phyloP scores from a whole-genome alignment of 768 basidiomycete genomes.

The Suillus fuscotomentosus region DNA sequence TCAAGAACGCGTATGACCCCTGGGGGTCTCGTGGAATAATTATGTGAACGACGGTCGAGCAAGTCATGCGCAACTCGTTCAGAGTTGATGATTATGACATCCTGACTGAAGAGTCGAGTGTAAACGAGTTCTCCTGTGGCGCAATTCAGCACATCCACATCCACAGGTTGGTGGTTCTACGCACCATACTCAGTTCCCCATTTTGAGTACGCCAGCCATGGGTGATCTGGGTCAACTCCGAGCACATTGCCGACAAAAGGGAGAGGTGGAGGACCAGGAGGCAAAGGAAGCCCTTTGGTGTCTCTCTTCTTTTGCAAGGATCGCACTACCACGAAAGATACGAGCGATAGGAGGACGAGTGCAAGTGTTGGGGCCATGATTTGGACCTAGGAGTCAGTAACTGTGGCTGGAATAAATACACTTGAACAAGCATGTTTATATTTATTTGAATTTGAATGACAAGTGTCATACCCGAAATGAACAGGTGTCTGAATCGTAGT shows the following conservation, averaged over 20 bases:
- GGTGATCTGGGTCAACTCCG: conserved; percentile 16
- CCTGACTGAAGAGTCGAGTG: conserved; percentile 21
- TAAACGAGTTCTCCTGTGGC: conserved; percentile 22
- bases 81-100: conserved; percentile 25
- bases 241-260: conserved; percentile 21
- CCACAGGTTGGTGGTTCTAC: not conserved
- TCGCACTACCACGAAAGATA: conserved; percentile 10
- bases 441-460: no score
- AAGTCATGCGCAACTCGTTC: conserved; percentile 25
- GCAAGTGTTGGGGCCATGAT: not conserved
- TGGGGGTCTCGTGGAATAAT: conserved; percentile 24
- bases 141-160: not conserved
- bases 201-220: conserved; percentile 21
- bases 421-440: no score
- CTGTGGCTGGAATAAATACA: not conserved
- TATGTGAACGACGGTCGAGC: conserved; percentile 19
- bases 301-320: conserved; percentile 13
- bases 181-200: conserved; percentile 21
- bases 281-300: conserved; percentile 11
- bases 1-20: conserved; percentile 15
- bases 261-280: conserved; percentile 21
- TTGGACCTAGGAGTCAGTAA: not conserved
- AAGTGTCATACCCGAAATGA: no score
- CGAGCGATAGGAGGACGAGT: conserved; percentile 6
- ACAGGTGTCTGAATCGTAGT: no score